Percentiles rank a stretch among this genome's conserved stretches.
These are phyloP conservation scores for Trametes cubensis DNA, from an alignment of 768 basidiomycete species.

Conservation along the genomic window DNA sequence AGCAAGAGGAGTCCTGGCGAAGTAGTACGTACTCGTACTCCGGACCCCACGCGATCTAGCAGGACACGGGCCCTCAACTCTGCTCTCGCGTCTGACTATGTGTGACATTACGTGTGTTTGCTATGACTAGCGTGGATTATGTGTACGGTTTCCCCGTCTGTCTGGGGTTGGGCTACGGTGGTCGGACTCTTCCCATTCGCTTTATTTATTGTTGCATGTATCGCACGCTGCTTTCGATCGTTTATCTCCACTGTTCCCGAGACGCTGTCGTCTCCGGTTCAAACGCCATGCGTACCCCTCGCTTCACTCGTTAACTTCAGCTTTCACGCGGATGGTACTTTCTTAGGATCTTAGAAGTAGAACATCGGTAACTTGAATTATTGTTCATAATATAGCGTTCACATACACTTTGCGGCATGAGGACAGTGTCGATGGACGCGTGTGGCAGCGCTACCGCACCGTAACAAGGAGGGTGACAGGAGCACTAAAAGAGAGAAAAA, in stretches of 20 bases:
- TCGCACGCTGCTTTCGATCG: slow-evolving; percentile 18
- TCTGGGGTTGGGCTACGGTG: slow-evolving; percentile 1
- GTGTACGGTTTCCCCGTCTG: slow-evolving; percentile 6
- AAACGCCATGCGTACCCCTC: neutral
- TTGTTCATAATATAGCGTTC: slow-evolving; percentile 19
- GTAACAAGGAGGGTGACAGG: too few species aligned
- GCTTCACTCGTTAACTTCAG: slow-evolving; percentile 7
- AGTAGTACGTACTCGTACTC: slow-evolving; percentile 25
- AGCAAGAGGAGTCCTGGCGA: slow-evolving; percentile 24
- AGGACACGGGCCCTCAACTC: neutral
- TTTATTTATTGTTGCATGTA: slow-evolving; percentile 27
- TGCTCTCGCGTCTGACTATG: slow-evolving; percentile 3
- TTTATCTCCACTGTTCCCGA: neutral
- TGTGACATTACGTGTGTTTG: slow-evolving; percentile 24
- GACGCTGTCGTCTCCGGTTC: neutral
- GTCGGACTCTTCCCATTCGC: slow-evolving; percentile 18
- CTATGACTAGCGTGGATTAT: slow-evolving; percentile 11
- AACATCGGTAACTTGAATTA: slow-evolving; percentile 23
- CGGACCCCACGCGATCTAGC: slow-evolving; percentile 23
- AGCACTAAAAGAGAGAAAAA: neutral
- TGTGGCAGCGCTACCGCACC: neutral
- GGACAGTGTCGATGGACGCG: neutral
- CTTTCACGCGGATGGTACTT: slow-evolving; percentile 6
- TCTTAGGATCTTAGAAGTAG: slow-evolving; percentile 18
- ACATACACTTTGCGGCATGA: too few species aligned